A percentile compares a stretch with the other conserved stretches of the same genome.
Evolutionary conservation across 345 rosid genomes (phyloP).

Genomic region (Populus deltoides): DNA sequence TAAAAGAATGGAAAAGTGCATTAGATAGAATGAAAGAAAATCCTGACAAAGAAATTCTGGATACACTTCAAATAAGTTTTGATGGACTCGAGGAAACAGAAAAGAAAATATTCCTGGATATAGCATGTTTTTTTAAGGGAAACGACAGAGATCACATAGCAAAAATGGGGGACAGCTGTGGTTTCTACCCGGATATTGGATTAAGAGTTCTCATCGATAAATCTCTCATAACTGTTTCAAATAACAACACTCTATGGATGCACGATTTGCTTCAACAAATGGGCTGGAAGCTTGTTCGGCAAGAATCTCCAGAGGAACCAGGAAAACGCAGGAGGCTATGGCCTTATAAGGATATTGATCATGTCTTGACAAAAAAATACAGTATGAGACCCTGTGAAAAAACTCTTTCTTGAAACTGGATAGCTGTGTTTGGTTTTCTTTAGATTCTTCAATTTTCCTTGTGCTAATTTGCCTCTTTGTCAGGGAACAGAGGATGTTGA

Average conservation of each 20-base stretch:
- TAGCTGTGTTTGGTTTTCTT: background rate
- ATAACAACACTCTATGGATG: background rate
- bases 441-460: background rate
- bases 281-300: constrained; percentile 15
- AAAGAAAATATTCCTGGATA: constrained; percentile 6
- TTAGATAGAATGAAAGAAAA: background rate
- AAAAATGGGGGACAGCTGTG: background rate
- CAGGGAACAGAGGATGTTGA: constrained; percentile 35
- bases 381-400: constrained; percentile 6
- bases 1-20: constrained; percentile 9
- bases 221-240: background rate
- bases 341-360: constrained; percentile 19
- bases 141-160: background rate
- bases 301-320: constrained; percentile 27
- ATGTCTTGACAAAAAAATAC: constrained; percentile 23
- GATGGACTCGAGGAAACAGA: constrained; percentile 11
- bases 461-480: background rate
- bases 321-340: constrained; percentile 34
- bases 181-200: constrained; percentile 12
- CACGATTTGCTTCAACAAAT: background rate
- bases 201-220: background rate
- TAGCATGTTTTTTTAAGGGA: constrained; percentile 14
- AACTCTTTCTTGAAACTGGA: background rate
- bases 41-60: background rate
- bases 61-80: constrained; percentile 2